phyloP scores from a whole-genome alignment of 176 grass and related monocot genomes.

The Zea mays region Zm-B73-REFERENCE-NAM-5.0 NC_050097.1:14432501-14433000 shows the following conservation, averaged over 20 bases:
- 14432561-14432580: slow-evolving; percentile 85
- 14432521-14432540: slow-evolving; percentile 85
- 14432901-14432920: not conserved
- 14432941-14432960: too few relatives aligned
- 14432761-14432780: slow-evolving; percentile 18
- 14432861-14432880: not conserved
- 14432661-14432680: slow-evolving; percentile 51
- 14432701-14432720: slow-evolving; percentile 55
- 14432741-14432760: slow-evolving; percentile 18
- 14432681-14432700: slow-evolving; percentile 50
- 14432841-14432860: not conserved
- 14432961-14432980: too few relatives aligned
- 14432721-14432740: slow-evolving; percentile 49
- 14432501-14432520: slow-evolving; percentile 77
- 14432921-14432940: too few relatives aligned
- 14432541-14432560: slow-evolving; percentile 78
- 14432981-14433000: too few relatives aligned
- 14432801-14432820: not conserved
- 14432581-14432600: slow-evolving; percentile 69
- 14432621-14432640: slow-evolving; percentile 60
- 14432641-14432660: slow-evolving; percentile 67
- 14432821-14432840: not conserved
- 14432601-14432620: slow-evolving; percentile 59
- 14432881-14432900: not conserved
- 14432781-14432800: slow-evolving; percentile 34